phyloP scores from a whole-genome alignment of 176 grass and related monocot genomes.

The Musa acuminata region DNA sequence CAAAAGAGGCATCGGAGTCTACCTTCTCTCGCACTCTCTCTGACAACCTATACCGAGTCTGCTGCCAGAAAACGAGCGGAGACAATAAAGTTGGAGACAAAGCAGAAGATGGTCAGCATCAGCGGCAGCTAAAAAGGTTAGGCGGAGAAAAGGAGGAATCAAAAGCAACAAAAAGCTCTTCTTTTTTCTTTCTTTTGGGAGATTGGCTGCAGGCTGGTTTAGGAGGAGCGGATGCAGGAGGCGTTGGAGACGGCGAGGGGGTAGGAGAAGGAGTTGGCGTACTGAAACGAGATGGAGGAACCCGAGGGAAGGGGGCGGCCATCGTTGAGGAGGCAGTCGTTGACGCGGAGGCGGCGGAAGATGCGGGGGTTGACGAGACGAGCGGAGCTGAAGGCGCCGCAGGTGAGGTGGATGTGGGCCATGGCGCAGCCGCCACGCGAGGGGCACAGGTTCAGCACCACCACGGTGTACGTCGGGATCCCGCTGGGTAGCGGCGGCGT shows the following conservation, averaged over 20 bases:
- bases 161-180: not conserved
- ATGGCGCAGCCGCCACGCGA: slow-evolving; percentile 33
- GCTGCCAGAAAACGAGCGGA: not conserved
- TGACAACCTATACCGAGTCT: not conserved
- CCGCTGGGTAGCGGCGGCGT: slow-evolving; percentile 36
- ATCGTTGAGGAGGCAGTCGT: slow-evolving; percentile 91
- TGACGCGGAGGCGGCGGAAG: slow-evolving; percentile 57
- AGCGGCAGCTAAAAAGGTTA: not conserved
- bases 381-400: slow-evolving; percentile 90
- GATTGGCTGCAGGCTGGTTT: not conserved
- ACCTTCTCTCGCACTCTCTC: not conserved
- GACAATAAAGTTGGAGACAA: slow-evolving; percentile 5
- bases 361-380: slow-evolving; percentile 58
- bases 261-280: slow-evolving; percentile 69
- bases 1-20: too few relatives aligned
- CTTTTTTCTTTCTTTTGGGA: not conserved
- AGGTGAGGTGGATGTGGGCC: slow-evolving; percentile 62
- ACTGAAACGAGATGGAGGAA: slow-evolving; percentile 62
- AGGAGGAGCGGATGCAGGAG: slow-evolving; percentile 15
- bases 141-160: not conserved
- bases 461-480: slow-evolving; percentile 70
- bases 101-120: not conserved
- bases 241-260: slow-evolving; percentile 24
- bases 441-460: slow-evolving; percentile 58
- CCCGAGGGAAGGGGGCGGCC: slow-evolving; percentile 50